A percentile compares a stretch with the other conserved stretches of the same genome.
These are phyloP conservation scores for Botryococcus braunii DNA, from an alignment of 163 green algal species.

Conservation along the genomic window DNA sequence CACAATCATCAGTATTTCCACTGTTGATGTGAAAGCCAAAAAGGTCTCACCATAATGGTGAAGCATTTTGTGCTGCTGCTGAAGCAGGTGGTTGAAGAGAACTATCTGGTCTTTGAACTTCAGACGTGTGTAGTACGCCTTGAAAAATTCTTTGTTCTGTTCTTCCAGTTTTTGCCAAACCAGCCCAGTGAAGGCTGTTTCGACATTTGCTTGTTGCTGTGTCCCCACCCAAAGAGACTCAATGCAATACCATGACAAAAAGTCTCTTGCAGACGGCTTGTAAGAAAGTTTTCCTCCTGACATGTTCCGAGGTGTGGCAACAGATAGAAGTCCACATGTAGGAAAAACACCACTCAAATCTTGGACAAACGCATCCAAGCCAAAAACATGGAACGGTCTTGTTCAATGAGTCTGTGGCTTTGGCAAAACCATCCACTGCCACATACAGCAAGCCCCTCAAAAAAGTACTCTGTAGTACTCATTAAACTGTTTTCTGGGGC, in stretches of 20 bases:
- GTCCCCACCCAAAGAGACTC: no score
- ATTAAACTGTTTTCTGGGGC: no score
- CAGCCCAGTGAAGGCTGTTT: slow-evolving; percentile 77
- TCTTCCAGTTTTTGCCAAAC: slow-evolving; percentile 90
- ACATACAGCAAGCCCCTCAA: no score
- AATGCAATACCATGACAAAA: no score
- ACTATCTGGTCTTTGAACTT: slow-evolving; percentile 91
- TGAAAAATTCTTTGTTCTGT: slow-evolving; percentile 91
- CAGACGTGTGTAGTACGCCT: slow-evolving; percentile 79
- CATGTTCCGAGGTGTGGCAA: neutral
- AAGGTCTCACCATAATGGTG: no score
- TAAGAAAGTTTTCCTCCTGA: neutral
- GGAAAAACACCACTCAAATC: neutral
- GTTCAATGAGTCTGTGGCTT: no score
- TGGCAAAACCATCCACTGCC: no score
- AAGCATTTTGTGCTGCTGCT: slow-evolving; percentile 64
- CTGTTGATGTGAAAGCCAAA: no score
- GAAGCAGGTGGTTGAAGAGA: slow-evolving; percentile 91
- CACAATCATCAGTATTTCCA: no score
- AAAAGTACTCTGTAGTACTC: no score
- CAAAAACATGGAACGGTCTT: no score
- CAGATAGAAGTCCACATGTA: neutral
- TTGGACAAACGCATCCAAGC: neutral
- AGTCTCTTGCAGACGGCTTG: slow-evolving; percentile 31
- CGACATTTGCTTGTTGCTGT: slow-evolving; percentile 53